phyloP scores from a whole-genome alignment of 2,329 filamentous ascomycete genomes.

The Gaeumannomyces tritici region DNA sequence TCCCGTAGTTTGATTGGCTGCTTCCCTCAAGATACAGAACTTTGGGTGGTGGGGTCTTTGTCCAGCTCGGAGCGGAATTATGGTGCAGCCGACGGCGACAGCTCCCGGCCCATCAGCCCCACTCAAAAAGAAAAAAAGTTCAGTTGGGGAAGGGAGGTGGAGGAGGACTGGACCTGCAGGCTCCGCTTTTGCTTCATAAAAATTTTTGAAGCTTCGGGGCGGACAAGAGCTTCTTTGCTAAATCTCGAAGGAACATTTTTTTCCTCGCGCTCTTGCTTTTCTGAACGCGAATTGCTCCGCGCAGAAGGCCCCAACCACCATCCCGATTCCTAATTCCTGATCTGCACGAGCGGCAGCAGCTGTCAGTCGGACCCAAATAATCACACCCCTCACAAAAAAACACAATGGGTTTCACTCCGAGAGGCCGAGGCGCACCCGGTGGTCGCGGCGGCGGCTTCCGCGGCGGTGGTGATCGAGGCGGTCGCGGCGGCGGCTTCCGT shows the following conservation, averaged over 20 bases:
- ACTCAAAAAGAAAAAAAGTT: constrained; percentile 1
- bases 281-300: not conserved
- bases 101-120: not conserved
- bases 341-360: not conserved
- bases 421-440: constrained; percentile 28
- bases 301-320: not conserved
- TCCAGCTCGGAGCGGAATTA: not conserved
- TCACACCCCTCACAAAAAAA: not conserved
- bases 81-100: not conserved
- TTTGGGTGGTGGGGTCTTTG: not conserved
- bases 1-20: not conserved
- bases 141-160: not conserved
- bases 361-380: not conserved
- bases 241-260: not conserved
- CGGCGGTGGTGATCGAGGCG: constrained; percentile 21
- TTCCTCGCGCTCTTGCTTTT: not conserved
- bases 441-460: constrained; percentile 24
- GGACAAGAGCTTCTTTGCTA: not conserved
- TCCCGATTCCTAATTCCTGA: not conserved
- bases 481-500: constrained; percentile 17
- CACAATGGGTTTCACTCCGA: constrained; percentile 33
- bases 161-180: not conserved
- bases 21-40: not conserved
- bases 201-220: constrained; percentile 1
- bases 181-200: not conserved